A percentile compares a stretch with the other conserved stretches of the same genome.
These are phyloP conservation scores for Boletus rubescentipes DNA, from an alignment of 768 basidiomycete genomes.

Conservation along the genomic window DNA sequence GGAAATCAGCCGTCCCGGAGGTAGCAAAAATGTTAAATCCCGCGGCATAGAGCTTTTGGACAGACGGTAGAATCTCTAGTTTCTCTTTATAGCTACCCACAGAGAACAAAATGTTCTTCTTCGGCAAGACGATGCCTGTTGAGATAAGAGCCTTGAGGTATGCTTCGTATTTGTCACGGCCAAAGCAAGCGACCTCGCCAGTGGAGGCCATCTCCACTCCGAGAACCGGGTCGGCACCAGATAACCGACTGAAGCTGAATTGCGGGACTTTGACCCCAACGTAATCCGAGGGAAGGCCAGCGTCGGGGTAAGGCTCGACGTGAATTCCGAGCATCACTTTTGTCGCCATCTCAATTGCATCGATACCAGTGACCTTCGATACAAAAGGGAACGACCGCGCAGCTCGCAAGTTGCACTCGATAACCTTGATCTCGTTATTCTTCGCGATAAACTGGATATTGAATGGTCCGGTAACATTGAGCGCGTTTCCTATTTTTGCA, in stretches of 20 bases:
- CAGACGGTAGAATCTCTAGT: slow-evolving; percentile 90
- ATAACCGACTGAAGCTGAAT: slow-evolving; percentile 95
- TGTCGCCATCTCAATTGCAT: slow-evolving; percentile 98
- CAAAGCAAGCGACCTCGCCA: slow-evolving; percentile 98
- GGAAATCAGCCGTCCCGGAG: slow-evolving; percentile 95
- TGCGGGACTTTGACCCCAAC: slow-evolving; percentile 99
- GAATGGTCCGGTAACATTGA: slow-evolving; percentile 98
- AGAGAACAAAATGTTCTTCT: slow-evolving; percentile 97
- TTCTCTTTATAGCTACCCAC: slow-evolving; percentile 98
- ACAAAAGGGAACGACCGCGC: slow-evolving; percentile 99
- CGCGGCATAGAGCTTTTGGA: slow-evolving; percentile 89
- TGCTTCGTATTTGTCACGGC: slow-evolving; percentile 95
- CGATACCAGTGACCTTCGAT: slow-evolving; percentile 95
- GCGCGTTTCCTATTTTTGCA: slow-evolving; percentile 93
- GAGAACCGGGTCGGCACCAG: slow-evolving; percentile 95
- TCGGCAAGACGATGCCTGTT: slow-evolving; percentile 90
- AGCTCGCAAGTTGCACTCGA: slow-evolving; percentile 97
- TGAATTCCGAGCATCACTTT: slow-evolving; percentile 96
- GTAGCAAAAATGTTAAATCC: slow-evolving; percentile 98
- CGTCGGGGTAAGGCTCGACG: slow-evolving; percentile 87
- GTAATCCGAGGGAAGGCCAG: slow-evolving; percentile 86
- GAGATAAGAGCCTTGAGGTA: slow-evolving; percentile 97
- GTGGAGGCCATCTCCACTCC: slow-evolving; percentile 99
- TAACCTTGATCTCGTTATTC: slow-evolving; percentile 99
- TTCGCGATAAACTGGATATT: slow-evolving; percentile 99